phyloP scores from a whole-genome alignment of 306 rosid genomes.

The Pachyrhizus erosus region DNA sequence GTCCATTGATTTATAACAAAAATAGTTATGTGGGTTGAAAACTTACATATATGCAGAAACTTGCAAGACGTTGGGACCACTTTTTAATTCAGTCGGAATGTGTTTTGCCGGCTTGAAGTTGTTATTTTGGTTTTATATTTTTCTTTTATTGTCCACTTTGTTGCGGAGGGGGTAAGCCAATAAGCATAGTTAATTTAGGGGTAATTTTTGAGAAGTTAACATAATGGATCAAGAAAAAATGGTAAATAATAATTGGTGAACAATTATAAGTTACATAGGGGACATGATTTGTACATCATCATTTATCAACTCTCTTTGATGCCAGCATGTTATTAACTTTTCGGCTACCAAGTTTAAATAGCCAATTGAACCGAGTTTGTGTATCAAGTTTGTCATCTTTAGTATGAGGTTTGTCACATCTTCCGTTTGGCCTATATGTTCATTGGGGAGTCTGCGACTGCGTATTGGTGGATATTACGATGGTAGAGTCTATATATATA shows the following conservation, averaged over 20 bases:
- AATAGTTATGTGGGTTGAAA: slow-evolving; percentile 34
- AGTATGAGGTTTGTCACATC: slow-evolving; percentile 10
- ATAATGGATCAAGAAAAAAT: neutral
- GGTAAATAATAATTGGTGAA: slow-evolving; percentile 6
- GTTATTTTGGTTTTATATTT: slow-evolving; percentile 5
- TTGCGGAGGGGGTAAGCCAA: slow-evolving; percentile 17
- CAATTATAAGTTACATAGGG: neutral
- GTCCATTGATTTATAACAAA: slow-evolving; percentile 52
- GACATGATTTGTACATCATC: neutral
- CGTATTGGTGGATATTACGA: slow-evolving; percentile 46
- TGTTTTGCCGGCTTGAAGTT: slow-evolving; percentile 40
- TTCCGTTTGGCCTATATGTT: slow-evolving; percentile 28
- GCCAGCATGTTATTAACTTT: slow-evolving; percentile 12
- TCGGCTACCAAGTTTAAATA: neutral
- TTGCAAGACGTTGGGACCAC: slow-evolving; percentile 23
- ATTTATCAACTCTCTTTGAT: neutral
- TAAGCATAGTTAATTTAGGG: slow-evolving; percentile 33
- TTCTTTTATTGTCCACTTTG: slow-evolving; percentile 17
- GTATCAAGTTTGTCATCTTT: slow-evolving; percentile 19
- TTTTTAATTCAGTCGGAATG: slow-evolving; percentile 28
- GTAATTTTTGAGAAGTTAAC: neutral
- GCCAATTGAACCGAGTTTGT: slow-evolving; percentile 25
- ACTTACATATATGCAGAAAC: slow-evolving; percentile 41
- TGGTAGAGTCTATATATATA: slow-evolving; percentile 13
- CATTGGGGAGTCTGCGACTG: neutral